A percentile compares a stretch with the other conserved stretches of the same genome.
Conservation (phyloP, 768 basidiomycete genomes). For the Phylloporus arenicola region DNA sequence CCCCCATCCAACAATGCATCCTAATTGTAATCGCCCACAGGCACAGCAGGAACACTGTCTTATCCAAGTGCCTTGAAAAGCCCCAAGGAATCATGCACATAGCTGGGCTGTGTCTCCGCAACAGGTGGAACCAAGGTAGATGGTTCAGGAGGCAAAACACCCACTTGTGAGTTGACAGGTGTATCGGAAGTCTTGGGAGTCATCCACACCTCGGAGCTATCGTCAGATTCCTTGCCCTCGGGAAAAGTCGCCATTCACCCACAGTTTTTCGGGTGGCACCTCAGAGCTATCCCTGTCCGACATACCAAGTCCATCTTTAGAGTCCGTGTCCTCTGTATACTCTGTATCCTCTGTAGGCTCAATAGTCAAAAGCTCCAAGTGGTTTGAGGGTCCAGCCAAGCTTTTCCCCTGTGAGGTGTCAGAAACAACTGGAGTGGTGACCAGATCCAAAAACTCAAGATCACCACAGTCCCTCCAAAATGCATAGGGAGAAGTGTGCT, state of each 20-base stretch:
- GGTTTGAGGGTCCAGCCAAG: slow-evolving; percentile 11
- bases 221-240: slow-evolving; percentile 1
- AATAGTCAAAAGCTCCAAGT: slow-evolving; percentile 9
- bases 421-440: not conserved
- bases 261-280: slow-evolving; percentile 23
- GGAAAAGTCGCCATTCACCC: slow-evolving; percentile 19
- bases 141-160: not conserved
- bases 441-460: slow-evolving; percentile 38
- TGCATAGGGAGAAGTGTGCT: slow-evolving; percentile 36
- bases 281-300: slow-evolving; percentile 3
- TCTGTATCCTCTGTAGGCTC: not conserved
- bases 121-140: not conserved
- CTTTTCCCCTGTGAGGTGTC: not conserved
- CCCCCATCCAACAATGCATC: slow-evolving; percentile 31
- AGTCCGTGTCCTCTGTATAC: too few species aligned
- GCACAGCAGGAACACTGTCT: slow-evolving; percentile 34
- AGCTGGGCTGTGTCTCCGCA: not conserved
- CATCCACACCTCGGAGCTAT: slow-evolving; percentile 24
- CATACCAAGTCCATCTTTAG: slow-evolving; percentile 5
- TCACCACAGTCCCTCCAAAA: slow-evolving; percentile 50
- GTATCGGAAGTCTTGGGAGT: not conserved
- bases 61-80: slow-evolving; percentile 40
- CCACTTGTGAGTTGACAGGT: not conserved
- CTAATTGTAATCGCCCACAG: slow-evolving; percentile 34
- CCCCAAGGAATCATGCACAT: slow-evolving; percentile 10